Conservation (phyloP, 768 basidiomycete genomes). For the Tephrocybe sp. region DNA sequence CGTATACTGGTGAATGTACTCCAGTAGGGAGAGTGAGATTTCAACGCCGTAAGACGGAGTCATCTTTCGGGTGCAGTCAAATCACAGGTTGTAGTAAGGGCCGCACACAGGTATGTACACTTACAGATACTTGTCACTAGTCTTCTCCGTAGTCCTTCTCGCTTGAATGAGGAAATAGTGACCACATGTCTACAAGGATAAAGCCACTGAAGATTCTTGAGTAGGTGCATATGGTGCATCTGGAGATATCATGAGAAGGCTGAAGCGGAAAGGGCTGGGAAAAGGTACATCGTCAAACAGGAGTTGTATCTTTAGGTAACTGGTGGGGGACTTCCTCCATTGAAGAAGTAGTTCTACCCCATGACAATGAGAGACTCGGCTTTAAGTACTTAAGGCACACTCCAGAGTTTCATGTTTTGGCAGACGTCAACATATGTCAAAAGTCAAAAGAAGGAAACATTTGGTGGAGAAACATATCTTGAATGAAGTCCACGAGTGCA, state of each 20-base stretch:
- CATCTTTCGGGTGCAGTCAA: background rate
- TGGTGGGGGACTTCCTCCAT: background rate
- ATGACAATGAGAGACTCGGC: background rate
- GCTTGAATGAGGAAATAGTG: background rate
- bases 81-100: background rate
- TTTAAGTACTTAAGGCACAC: background rate
- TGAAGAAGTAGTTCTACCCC: conserved; percentile 2
- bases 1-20: too few species aligned
- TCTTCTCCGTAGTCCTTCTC: background rate
- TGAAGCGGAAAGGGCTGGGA: too few species aligned
- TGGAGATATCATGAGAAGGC: conserved; percentile 12
- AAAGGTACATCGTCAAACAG: conserved; percentile 5
- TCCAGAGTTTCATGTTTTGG: conserved; percentile 13
- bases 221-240: background rate
- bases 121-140: background rate
- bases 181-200: background rate
- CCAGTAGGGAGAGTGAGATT: background rate
- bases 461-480: conserved; percentile 7
- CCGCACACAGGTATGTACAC: background rate
- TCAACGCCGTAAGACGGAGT: background rate
- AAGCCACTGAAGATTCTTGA: background rate
- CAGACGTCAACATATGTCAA: conserved; percentile 10
- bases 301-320: background rate
- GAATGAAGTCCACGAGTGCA: background rate
- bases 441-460: background rate